Evolutionary conservation across 805 yeast genomes (phyloP).

Genomic region (Priceomyces melissophilus): DNA sequence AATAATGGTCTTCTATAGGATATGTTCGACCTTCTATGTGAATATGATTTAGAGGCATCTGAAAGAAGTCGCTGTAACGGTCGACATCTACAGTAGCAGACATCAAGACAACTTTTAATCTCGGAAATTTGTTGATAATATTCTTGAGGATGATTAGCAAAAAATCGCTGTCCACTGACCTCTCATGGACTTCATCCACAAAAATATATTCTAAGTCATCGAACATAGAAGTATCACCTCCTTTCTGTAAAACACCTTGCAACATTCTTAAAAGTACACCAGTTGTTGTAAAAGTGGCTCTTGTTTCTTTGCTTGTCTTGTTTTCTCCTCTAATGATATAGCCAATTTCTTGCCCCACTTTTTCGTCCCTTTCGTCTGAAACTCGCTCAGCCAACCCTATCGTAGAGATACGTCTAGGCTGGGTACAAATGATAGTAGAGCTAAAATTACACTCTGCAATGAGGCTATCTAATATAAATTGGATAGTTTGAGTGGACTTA

Average conservation of each 20-base stretch:
- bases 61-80: slow-evolving; percentile 66
- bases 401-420: slow-evolving; percentile 94
- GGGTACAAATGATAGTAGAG: slow-evolving; percentile 78
- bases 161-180: slow-evolving; percentile 88
- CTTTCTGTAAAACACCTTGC: slow-evolving; percentile 46
- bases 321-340: slow-evolving; percentile 89
- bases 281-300: slow-evolving; percentile 85
- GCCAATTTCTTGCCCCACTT: slow-evolving; percentile 76
- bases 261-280: slow-evolving; percentile 88
- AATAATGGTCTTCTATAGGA: slow-evolving; percentile 75
- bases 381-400: slow-evolving; percentile 93
- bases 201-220: slow-evolving; percentile 64
- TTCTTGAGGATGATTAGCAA: slow-evolving; percentile 72
- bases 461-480: slow-evolving; percentile 74
- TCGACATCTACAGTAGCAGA: slow-evolving; percentile 86
- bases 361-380: slow-evolving; percentile 70
- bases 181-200: slow-evolving; percentile 95
- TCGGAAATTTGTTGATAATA: slow-evolving; percentile 47
- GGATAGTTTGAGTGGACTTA: slow-evolving; percentile 92
- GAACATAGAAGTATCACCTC: slow-evolving; percentile 35
- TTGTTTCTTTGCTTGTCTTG: slow-evolving; percentile 55
- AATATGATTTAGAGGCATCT: slow-evolving; percentile 49
- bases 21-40: slow-evolving; percentile 93
- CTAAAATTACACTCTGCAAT: slow-evolving; percentile 45
- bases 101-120: slow-evolving; percentile 76